Base-by-base conservation (phyloP, 495 filamentous ascomycete genomes). In the Penicillium steckii region DNA sequence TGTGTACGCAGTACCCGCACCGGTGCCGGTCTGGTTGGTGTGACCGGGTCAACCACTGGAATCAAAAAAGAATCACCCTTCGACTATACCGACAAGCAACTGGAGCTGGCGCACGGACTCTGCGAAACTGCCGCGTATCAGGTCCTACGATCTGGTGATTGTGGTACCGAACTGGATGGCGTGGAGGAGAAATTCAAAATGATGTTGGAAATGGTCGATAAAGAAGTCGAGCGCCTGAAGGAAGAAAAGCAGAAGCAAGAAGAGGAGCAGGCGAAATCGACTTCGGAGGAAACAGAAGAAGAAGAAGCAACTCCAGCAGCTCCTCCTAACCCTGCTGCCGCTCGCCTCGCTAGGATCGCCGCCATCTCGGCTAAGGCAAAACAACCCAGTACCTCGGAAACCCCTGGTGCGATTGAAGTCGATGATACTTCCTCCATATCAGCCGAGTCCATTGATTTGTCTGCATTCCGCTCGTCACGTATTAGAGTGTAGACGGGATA, bases 111-210 rank as follows among this genome's bases (percentile, higher is more conserved):
- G 10, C 88, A 95, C 62, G 80, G 76, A 41, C 80, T 90, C 60
- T 95, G 89, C 66, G 91, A 95, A 69, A 82, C 84, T 46, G 91
- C 83, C 12, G 91, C 91, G 2, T 91, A 93, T 65, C 88, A 94
- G 63, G 89, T 95, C 50, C 77, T 96, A 10, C 82, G 91, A 18
- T 84, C 88, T 46, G 91, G 91, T 18, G 85, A 92, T 52, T 96
- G 91, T 68, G 75, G 71, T 15, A 76, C 80, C 18, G 89, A 95
- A 69, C 78, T 95, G 13, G 72, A 78, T 10, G 83, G 82, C 23
- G 87, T 91, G 37, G 82, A 85, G 61, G 71, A 73, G 46, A 72
- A 72, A n/a, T 75, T 80, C 50, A 67, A 68, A 18, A 57, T 61
- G n/a, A 59, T 79, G 22, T 60, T 73, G 5, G 62, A 71, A n/a